These are phyloP conservation scores for Sporisorium scitamineum DNA, from an alignment of 1,284 basidiomycete genomes.

Conservation along the genomic window DNA sequence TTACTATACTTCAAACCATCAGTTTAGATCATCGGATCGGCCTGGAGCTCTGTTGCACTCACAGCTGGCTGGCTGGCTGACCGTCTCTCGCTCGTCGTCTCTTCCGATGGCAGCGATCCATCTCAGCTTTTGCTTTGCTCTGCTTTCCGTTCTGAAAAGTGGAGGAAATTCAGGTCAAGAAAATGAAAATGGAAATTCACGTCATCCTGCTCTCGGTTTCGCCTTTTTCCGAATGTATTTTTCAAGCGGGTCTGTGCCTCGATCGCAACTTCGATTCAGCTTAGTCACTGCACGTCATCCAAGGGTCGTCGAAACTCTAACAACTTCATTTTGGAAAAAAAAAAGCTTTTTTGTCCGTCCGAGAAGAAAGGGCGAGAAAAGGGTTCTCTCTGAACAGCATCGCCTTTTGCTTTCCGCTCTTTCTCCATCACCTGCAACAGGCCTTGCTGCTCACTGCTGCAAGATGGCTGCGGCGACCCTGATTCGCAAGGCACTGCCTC, in stretches of 20 bases:
- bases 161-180: neutral
- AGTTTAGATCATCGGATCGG: no score
- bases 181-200: slow-evolving; percentile 11
- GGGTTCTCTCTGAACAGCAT: neutral
- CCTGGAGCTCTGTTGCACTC: neutral
- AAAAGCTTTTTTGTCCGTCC: neutral
- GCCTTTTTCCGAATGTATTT: no score
- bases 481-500: slow-evolving; percentile 82
- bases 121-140: neutral
- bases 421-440: neutral
- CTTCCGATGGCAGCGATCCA: neutral
- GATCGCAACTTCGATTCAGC: neutral
- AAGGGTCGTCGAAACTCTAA: neutral
- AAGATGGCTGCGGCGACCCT: slow-evolving; percentile 75
- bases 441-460: no score
- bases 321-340: neutral
- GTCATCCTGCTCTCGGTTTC: slow-evolving; percentile 20
- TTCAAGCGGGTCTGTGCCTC: slow-evolving; percentile 8
- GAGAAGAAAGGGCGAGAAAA: slow-evolving; percentile 2
- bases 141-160: neutral
- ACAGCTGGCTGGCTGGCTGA: neutral
- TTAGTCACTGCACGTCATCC: neutral
- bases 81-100: neutral
- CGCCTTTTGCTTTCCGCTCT: neutral
- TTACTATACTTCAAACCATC: neutral